Conservation (phyloP, 2,329 filamentous ascomycete genomes). For the Paramyrothecium sp. region DNA sequence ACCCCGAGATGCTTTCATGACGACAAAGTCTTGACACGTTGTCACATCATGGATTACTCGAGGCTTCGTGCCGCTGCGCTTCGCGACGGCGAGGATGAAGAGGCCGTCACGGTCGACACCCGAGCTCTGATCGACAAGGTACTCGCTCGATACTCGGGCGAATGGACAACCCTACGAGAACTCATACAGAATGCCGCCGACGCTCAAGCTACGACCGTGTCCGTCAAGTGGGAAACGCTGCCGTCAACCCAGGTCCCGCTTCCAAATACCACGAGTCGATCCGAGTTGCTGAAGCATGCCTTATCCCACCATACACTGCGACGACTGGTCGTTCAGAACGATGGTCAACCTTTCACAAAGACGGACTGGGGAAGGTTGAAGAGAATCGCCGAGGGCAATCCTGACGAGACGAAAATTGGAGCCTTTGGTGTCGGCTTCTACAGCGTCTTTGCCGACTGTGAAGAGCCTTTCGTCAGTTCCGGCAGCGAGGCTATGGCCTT, state of each 20-base stretch:
- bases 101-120: slow-evolving; percentile 97
- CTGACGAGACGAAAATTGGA: slow-evolving; percentile 98
- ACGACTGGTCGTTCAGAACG: slow-evolving; percentile 87
- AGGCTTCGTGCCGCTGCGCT: slow-evolving; percentile 84
- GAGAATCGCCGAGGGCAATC: slow-evolving; percentile 97
- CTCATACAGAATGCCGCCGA: slow-evolving; percentile 98
- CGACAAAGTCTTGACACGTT: not conserved
- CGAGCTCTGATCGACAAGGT: slow-evolving; percentile 97
- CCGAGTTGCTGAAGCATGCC: slow-evolving; percentile 76
- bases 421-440: slow-evolving; percentile 99
- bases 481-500: slow-evolving; percentile 94
- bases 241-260: slow-evolving; percentile 80
- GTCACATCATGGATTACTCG: slow-evolving; percentile 63
- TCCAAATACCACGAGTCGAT: slow-evolving; percentile 60
- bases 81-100: slow-evolving; percentile 83
- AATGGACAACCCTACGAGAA: slow-evolving; percentile 88
- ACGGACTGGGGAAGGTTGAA: slow-evolving; percentile 94
- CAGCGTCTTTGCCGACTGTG: slow-evolving; percentile 96
- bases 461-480: slow-evolving; percentile 95
- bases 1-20: not conserved
- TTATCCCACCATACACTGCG: slow-evolving; percentile 83
- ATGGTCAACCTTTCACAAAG: slow-evolving; percentile 82
- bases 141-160: slow-evolving; percentile 90
- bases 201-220: slow-evolving; percentile 85
- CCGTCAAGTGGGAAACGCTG: slow-evolving; percentile 86